These are phyloP conservation scores for Penicillium oxalicum DNA, from an alignment of 2,329 filamentous ascomycete species.

Conservation along the genomic window DNA sequence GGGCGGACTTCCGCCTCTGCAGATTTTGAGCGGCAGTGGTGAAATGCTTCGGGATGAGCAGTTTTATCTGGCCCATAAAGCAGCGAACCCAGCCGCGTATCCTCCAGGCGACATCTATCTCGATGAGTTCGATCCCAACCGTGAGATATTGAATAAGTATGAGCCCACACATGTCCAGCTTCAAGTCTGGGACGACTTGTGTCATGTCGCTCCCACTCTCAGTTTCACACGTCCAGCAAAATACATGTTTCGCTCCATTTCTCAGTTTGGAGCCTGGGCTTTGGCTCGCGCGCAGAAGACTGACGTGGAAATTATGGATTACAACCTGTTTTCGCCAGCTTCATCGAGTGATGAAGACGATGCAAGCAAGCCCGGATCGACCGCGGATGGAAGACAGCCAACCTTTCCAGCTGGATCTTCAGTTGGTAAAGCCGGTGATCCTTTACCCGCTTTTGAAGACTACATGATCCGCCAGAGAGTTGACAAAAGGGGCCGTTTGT, in stretches of 20 bases:
- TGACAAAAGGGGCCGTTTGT: slow-evolving; percentile 68
- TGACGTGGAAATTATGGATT: slow-evolving; percentile 73
- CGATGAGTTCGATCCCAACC: slow-evolving; percentile 55
- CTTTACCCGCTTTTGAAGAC: slow-evolving; percentile 69
- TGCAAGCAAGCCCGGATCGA: slow-evolving; percentile 4
- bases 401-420: slow-evolving; percentile 24
- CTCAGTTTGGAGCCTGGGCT: slow-evolving; percentile 90
- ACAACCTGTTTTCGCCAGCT: slow-evolving; percentile 70
- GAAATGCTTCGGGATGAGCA: slow-evolving; percentile 91
- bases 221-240: slow-evolving; percentile 95
- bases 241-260: slow-evolving; percentile 86
- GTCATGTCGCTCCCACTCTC: slow-evolving; percentile 86
- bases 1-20: slow-evolving; percentile 79
- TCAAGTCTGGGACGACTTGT: slow-evolving; percentile 93
- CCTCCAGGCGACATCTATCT: slow-evolving; percentile 61
- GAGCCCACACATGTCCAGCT: slow-evolving; percentile 85
- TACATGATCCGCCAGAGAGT: slow-evolving; percentile 92
- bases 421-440: slow-evolving; percentile 83
- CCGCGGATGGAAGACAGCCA: slow-evolving; percentile 6
- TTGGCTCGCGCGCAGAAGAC: slow-evolving; percentile 74
- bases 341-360: slow-evolving; percentile 48
- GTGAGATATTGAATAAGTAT: slow-evolving; percentile 55
- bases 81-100: slow-evolving; percentile 74
- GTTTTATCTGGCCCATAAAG: slow-evolving; percentile 91
- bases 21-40: slow-evolving; percentile 81